These are phyloP conservation scores for Hordeum marinum DNA, from an alignment of 176 grass and related monocot species.

Conservation along the genomic window DNA sequence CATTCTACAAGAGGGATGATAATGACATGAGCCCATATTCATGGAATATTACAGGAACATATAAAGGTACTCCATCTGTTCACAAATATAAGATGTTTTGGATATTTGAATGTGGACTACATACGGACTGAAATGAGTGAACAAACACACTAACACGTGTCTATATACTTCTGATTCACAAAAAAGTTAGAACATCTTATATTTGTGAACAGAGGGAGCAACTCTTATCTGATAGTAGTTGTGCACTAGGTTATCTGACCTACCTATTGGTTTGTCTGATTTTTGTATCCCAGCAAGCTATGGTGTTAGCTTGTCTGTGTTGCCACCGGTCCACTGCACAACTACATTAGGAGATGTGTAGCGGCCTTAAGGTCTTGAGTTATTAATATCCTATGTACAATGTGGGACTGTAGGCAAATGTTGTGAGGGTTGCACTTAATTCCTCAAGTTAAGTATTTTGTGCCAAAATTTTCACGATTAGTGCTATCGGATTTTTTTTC, in stretches of 20 bases:
- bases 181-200: no score
- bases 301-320: neutral
- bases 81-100: no score
- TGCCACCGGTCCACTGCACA: neutral
- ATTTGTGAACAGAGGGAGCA: neutral
- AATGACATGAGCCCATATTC: slow-evolving; percentile 73
- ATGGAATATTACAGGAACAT: slow-evolving; percentile 92
- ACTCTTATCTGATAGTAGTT: neutral
- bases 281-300: neutral
- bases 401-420: neutral
- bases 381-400: slow-evolving; percentile 6
- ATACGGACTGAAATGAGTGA: no score
- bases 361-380: neutral
- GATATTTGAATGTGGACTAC: no score
- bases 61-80: slow-evolving; percentile 49
- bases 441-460: neutral
- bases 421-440: neutral
- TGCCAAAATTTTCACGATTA: neutral
- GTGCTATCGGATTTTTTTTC: neutral
- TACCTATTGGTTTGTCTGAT: neutral
- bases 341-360: neutral
- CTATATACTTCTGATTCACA: no score
- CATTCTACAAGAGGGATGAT: slow-evolving; percentile 79
- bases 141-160: no score
- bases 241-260: neutral